These are phyloP conservation scores for Pythium plurisporium DNA, from an alignment of 352 stramenopile species.

Conservation along the genomic window DNA sequence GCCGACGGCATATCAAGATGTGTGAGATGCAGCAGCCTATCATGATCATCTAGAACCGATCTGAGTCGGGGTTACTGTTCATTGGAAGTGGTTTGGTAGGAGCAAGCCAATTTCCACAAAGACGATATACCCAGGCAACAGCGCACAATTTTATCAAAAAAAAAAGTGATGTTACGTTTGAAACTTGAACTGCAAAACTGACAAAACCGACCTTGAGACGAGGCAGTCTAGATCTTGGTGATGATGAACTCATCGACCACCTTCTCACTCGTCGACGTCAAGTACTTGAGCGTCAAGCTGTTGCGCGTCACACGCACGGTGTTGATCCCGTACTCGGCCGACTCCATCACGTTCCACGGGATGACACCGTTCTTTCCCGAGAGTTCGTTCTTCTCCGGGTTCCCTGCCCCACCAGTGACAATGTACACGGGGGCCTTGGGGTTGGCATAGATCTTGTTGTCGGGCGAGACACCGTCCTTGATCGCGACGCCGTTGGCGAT, in stretches of 20 bases:
- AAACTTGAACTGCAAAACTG: no score
- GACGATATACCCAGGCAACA: no score
- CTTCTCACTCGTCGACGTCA: slow-evolving; percentile 14
- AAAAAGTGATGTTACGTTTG: no score
- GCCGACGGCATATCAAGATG: neutral
- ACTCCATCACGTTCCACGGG: slow-evolving; percentile 30
- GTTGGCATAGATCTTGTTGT: slow-evolving; percentile 34
- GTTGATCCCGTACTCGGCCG: slow-evolving; percentile 39
- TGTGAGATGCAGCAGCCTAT: slow-evolving; percentile 8
- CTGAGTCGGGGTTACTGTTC: no score
- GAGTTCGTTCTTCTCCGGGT: neutral
- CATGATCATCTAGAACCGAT: slow-evolving; percentile 9
- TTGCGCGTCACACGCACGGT: slow-evolving; percentile 28
- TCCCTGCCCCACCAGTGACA: slow-evolving; percentile 32
- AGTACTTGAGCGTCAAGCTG: slow-evolving; percentile 29
- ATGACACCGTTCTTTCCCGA: slow-evolving; percentile 25
- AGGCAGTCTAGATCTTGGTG: neutral
- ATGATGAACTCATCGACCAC: slow-evolving; percentile 3
- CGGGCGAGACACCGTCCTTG: slow-evolving; percentile 39
- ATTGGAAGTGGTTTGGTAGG: no score
- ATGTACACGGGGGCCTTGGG: slow-evolving; percentile 49
- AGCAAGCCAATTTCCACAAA: no score
- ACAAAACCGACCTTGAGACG: no score
- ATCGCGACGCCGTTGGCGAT: slow-evolving; percentile 31
- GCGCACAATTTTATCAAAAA: no score